Evolutionary conservation across 768 basidiomycete species (phyloP).

Genomic region (Suillus spraguei): DNA sequence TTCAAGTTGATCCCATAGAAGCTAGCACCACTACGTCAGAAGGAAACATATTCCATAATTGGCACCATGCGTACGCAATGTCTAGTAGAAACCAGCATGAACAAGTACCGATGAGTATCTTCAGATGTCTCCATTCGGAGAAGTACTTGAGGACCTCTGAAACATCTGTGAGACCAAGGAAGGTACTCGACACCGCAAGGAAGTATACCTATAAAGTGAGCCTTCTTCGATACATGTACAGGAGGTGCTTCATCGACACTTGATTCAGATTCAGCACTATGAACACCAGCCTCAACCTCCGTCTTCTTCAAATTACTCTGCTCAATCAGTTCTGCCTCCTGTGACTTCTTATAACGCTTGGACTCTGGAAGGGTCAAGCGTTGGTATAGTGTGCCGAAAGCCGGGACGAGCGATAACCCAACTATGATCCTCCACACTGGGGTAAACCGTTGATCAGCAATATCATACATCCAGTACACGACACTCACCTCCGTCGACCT

Average conservation of each 20-base stretch:
- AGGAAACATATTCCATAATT: slow-evolving; percentile 17
- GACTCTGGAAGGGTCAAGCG: slow-evolving; percentile 76
- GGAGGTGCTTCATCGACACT: slow-evolving; percentile 22
- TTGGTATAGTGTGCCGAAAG: slow-evolving; percentile 74
- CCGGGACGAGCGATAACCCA: slow-evolving; percentile 76
- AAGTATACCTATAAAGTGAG: slow-evolving; percentile 52
- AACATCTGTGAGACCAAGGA: slow-evolving; percentile 3
- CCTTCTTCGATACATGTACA: slow-evolving; percentile 39
- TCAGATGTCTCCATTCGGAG: slow-evolving; percentile 70
- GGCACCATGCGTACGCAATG: slow-evolving; percentile 47
- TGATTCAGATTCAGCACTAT: slow-evolving; percentile 8
- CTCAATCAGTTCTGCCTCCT: slow-evolving; percentile 30
- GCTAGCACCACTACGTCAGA: slow-evolving; percentile 30
- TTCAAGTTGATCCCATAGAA: slow-evolving; percentile 81
- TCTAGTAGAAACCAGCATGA: slow-evolving; percentile 78
- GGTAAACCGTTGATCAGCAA: background rate
- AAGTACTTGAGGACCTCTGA: slow-evolving; percentile 69
- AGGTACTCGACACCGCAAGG: background rate
- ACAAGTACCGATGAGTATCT: slow-evolving; percentile 67
- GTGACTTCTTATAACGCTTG: slow-evolving; percentile 51
- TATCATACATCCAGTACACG: background rate
- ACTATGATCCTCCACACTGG: slow-evolving; percentile 73
- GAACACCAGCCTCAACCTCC: slow-evolving; percentile 20
- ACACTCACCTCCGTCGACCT: slow-evolving; percentile 67
- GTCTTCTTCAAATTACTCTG: slow-evolving; percentile 38